phyloP scores from a whole-genome alignment of 1,284 basidiomycete species.

The Cerrena zonata region DNA sequence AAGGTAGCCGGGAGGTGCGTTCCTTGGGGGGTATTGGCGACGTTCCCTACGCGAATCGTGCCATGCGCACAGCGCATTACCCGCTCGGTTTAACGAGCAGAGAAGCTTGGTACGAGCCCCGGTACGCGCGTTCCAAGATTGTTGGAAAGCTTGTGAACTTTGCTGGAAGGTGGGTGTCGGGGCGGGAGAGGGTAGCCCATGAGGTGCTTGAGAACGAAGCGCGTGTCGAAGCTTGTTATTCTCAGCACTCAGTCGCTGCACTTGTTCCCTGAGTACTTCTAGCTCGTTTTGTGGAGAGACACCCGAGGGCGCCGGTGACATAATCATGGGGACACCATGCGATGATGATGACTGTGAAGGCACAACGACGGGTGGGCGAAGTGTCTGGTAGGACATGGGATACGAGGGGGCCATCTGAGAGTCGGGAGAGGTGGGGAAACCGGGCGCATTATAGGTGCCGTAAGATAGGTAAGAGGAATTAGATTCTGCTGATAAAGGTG shows the following conservation, averaged over 20 bases:
- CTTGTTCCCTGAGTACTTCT: conserved; percentile 31
- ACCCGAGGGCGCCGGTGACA: conserved; percentile 19
- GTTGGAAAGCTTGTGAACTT: conserved; percentile 38
- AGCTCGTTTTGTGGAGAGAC: conserved; percentile 36
- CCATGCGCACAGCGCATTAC: conserved; percentile 81
- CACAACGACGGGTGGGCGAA: conserved; percentile 11
- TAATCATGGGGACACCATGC: conserved; percentile 16
- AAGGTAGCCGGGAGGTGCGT: conserved; percentile 67
- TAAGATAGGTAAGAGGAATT: conserved; percentile 19
- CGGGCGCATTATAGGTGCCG: conserved; percentile 18
- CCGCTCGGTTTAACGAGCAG: conserved; percentile 77
- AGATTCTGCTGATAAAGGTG: conserved; percentile 7
- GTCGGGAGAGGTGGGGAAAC: conserved; percentile 20
- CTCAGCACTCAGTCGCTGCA: conserved; percentile 36
- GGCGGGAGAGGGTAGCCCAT: conserved; percentile 30
- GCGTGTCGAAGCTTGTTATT: conserved; percentile 32
- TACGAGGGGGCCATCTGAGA: neutral
- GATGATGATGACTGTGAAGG: conserved; percentile 14
- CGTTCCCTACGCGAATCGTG: conserved; percentile 79
- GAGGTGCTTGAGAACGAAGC: conserved; percentile 17
- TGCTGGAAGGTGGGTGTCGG: conserved; percentile 38
- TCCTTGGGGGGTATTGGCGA: conserved; percentile 68
- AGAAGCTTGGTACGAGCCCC: conserved; percentile 63
- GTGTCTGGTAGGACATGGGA: conserved; percentile 15
- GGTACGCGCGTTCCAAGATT: conserved; percentile 64